phyloP scores from a whole-genome alignment of 148 eudicot species.

The Camellia japonica region DNA sequence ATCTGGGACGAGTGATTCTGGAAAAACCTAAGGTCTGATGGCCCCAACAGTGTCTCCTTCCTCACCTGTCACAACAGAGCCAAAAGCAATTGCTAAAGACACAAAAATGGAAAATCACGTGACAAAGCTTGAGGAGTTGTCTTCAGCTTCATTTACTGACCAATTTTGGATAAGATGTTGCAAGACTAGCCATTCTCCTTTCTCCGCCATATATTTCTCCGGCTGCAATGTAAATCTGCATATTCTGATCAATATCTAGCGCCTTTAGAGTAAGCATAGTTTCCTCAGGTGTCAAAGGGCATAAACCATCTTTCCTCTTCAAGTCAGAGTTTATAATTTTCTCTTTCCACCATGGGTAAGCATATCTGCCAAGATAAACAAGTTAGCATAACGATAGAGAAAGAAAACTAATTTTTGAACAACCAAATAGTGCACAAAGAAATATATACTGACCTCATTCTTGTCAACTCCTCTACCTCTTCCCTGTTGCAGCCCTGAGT shows the following conservation, averaged over 20 bases:
- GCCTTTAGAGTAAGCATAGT: slow-evolving; percentile 75
- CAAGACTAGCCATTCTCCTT: slow-evolving; percentile 75
- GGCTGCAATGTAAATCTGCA: slow-evolving; percentile 91
- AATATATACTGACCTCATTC: slow-evolving; percentile 65
- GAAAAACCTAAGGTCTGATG: slow-evolving; percentile 59
- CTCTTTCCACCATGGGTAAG: slow-evolving; percentile 99
- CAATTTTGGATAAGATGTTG: slow-evolving; percentile 75
- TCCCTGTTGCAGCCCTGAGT: slow-evolving; percentile 81
- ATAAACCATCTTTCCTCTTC: slow-evolving; percentile 85
- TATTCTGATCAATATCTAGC: slow-evolving; percentile 64
- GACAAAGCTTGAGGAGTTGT: background rate
- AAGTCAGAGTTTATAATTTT: slow-evolving; percentile 79
- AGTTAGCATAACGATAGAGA: slow-evolving; percentile 6
- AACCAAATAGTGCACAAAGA: background rate
- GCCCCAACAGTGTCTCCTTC: slow-evolving; percentile 66
- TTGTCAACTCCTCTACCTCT: slow-evolving; percentile 81
- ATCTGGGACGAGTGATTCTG: slow-evolving; percentile 80
- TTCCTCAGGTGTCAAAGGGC: slow-evolving; percentile 96
- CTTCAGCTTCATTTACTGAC: slow-evolving; percentile 40
- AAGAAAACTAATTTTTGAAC: background rate
- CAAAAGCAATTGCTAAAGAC: background rate
- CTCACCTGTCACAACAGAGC: slow-evolving; percentile 48
- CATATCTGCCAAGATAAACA: slow-evolving; percentile 51
- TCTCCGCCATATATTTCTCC: slow-evolving; percentile 94
- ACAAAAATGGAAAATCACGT: background rate